Percentiles rank a stretch among this genome's conserved stretches.
These are phyloP conservation scores for Capsicum rhomboideum DNA, from an alignment of 257 asterid genomes.

Conservation along the genomic window DNA sequence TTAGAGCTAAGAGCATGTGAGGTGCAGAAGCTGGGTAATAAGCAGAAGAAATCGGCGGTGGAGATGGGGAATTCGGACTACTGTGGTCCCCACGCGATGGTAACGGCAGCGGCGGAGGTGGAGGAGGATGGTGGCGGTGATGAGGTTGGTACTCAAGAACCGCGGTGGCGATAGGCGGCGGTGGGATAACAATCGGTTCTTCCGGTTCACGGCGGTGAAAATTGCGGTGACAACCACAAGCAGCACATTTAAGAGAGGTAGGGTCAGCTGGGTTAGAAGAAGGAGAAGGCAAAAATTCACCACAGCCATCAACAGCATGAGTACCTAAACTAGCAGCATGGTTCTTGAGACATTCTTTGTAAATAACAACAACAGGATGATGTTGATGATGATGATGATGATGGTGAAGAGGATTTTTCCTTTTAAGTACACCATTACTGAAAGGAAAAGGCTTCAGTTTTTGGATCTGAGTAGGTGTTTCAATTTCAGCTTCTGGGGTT, in stretches of 20 bases:
- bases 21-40: conserved; percentile 84
- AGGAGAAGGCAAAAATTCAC: conserved; percentile 91
- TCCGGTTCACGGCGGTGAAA: conserved; percentile 98
- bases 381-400: neutral
- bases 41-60: conserved; percentile 92
- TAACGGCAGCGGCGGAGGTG: neutral
- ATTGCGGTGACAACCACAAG: conserved; percentile 95
- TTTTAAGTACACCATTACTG: conserved; percentile 80
- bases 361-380: conserved; percentile 46
- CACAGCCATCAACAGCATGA: conserved; percentile 97
- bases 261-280: conserved; percentile 63
- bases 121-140: conserved; percentile 94
- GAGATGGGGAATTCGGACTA: conserved; percentile 77
- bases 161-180: conserved; percentile 31
- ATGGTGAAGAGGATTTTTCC: conserved; percentile 51
- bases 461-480: conserved; percentile 64
- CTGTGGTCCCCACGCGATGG: conserved; percentile 20
- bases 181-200: conserved; percentile 14
- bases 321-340: conserved; percentile 86
- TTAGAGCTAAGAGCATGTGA: conserved; percentile 73
- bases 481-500: conserved; percentile 62
- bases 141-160: conserved; percentile 81
- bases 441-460: conserved; percentile 31
- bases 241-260: conserved; percentile 96
- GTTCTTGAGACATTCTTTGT: conserved; percentile 86